phyloP scores from a whole-genome alignment of 2,329 filamentous ascomycete genomes.

The Sphaerostilbella broomeana region DNA sequence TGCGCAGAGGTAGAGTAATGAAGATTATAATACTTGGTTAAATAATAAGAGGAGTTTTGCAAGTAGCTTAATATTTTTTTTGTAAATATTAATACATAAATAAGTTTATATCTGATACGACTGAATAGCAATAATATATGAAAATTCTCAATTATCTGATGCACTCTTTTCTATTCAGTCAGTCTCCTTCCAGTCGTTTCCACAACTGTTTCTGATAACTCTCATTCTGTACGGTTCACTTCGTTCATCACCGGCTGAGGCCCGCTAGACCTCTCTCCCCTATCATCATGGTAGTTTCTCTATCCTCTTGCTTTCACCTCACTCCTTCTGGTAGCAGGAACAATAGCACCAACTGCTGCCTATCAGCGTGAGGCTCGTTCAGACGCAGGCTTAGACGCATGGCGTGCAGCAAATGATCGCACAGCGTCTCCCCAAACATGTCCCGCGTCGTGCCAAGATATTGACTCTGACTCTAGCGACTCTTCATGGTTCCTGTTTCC shows the following conservation, averaged over 20 bases:
- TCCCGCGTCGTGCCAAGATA: conserved; percentile 4
- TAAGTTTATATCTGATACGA: background rate
- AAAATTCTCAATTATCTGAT: background rate
- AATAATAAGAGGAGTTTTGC: background rate
- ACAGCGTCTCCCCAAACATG: conserved; percentile 1
- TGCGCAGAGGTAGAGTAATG: conserved; percentile 1
- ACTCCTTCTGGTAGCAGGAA: background rate
- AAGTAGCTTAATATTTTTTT: background rate
- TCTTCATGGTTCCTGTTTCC: conserved; percentile 6
- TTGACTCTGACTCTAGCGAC: background rate
- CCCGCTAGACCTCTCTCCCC: background rate
- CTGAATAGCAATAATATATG: background rate
- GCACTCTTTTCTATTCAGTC: background rate
- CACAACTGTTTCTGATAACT: background rate
- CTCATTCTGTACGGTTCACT: background rate
- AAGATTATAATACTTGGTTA: background rate
- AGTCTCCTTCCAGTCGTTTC: background rate
- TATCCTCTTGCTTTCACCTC: background rate
- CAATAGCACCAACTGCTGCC: background rate
- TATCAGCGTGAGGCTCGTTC: background rate
- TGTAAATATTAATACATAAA: background rate
- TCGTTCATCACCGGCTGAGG: background rate
- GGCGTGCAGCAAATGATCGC: conserved; percentile 2
- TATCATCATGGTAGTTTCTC: background rate
- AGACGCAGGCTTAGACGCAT: conserved; percentile 2